Evolutionary conservation across 331 rosid species (phyloP).

Genomic region (Prunus yedoensis): DNA sequence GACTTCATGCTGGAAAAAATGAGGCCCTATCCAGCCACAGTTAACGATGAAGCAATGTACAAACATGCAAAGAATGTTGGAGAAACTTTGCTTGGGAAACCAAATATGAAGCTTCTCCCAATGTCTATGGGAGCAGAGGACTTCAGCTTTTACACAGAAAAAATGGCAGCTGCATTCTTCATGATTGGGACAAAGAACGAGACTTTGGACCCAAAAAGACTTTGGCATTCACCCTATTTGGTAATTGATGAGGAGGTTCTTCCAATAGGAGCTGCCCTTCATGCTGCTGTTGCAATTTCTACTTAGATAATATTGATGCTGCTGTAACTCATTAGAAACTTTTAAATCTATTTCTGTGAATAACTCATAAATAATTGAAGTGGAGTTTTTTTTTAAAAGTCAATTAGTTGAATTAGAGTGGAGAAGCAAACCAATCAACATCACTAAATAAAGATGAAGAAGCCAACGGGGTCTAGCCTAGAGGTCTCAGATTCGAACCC

Average conservation of each 20-base stretch:
- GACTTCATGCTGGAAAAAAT: conserved; percentile 49
- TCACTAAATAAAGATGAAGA: no score
- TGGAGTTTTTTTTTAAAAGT: no score
- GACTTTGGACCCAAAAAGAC: conserved; percentile 6
- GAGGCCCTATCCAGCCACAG: conserved; percentile 42
- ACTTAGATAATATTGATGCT: conserved; percentile 27
- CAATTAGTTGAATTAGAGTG: no score
- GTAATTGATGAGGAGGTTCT: conserved; percentile 52
- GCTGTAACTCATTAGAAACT: neutral
- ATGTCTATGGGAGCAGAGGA: conserved; percentile 52
- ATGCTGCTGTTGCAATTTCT: conserved; percentile 58
- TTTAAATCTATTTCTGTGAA: neutral
- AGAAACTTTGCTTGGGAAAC: conserved; percentile 43
- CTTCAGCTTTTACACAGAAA: conserved; percentile 52
- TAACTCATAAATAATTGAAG: no score
- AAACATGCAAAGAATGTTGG: conserved; percentile 46
- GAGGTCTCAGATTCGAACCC: no score
- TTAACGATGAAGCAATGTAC: conserved; percentile 43
- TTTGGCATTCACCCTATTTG: conserved; percentile 46
- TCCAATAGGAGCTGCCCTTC: conserved; percentile 56
- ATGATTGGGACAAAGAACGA: conserved; percentile 40
- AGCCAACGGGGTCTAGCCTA: no score
- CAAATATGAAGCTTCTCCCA: conserved; percentile 40
- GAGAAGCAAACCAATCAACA: no score
- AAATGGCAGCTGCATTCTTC: conserved; percentile 45